Conservation (phyloP, 345 rosid genomes). For the Citrus glauca region DNA sequence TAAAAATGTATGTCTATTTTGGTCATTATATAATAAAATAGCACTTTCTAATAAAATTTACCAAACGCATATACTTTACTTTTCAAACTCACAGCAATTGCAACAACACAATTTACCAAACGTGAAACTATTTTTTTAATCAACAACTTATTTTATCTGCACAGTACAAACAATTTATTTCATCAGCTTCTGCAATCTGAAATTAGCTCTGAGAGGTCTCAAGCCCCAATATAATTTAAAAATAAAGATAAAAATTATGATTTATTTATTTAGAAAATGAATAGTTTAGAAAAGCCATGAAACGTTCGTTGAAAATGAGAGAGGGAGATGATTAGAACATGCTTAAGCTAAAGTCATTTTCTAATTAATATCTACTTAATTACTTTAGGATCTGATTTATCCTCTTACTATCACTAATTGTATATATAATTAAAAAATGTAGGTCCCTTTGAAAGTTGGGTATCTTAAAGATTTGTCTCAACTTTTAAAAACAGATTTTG, state of each 20-base stretch:
- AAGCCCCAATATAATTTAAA: too few relatives aligned
- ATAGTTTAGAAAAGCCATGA: background rate
- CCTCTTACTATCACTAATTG: constrained; percentile 6
- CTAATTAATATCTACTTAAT: background rate
- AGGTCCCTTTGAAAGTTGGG: constrained; percentile 29
- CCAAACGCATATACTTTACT: too few relatives aligned
- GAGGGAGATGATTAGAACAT: background rate
- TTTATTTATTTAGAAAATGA: background rate
- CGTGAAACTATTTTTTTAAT: rapidly evolving
- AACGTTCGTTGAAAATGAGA: background rate
- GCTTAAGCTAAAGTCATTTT: background rate
- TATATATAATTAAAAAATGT: background rate
- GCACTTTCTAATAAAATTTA: too few relatives aligned
- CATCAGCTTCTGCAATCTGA: too few relatives aligned
- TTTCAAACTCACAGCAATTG: too few relatives aligned
- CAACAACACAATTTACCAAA: too few relatives aligned
- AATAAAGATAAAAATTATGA: too few relatives aligned
- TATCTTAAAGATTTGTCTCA: constrained; percentile 28
- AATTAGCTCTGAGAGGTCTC: too few relatives aligned
- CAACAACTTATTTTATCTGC: too few relatives aligned
- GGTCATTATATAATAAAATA: too few relatives aligned
- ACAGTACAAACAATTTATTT: too few relatives aligned
- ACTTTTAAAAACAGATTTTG: constrained; percentile 39
- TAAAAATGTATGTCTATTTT: too few relatives aligned
- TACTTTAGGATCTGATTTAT: background rate